Conservation (phyloP, 441 rosid genomes). For the Adansonia grandidieri region DNA sequence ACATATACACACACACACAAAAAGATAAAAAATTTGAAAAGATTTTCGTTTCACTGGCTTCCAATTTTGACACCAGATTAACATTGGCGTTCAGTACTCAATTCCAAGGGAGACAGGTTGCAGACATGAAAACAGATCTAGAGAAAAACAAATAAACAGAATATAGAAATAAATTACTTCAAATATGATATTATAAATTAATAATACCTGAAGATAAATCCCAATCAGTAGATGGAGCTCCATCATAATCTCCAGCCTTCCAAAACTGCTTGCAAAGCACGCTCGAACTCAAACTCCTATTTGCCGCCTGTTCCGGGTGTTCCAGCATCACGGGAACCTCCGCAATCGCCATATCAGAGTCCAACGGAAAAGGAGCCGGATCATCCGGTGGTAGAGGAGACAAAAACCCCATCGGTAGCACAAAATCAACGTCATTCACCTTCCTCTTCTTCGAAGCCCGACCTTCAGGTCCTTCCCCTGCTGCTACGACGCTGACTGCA, state of each 20-base stretch:
- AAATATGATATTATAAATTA: neutral
- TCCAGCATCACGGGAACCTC: neutral
- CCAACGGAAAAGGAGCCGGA: neutral
- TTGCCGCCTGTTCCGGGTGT: neutral
- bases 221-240: conserved; percentile 55
- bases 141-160: neutral
- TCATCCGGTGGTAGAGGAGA: conserved; percentile 32
- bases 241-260: conserved; percentile 95
- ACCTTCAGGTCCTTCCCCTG: conserved; percentile 14
- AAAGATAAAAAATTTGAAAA: neutral
- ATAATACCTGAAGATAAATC: conserved; percentile 54
- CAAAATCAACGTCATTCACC: conserved; percentile 38
- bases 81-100: neutral
- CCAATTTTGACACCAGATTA: neutral
- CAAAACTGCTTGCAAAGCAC: conserved; percentile 68
- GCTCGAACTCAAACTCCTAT: conserved; percentile 17
- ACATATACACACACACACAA: neutral
- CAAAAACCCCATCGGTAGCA: conserved; percentile 48
- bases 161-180: neutral
- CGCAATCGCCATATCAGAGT: neutral
- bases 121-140: neutral
- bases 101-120: too few relatives aligned
- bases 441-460: conserved; percentile 39
- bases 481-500: neutral
- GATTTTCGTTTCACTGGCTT: neutral